Percentiles rank a stretch among this genome's conserved stretches.
Conservation (phyloP, 2,329 filamentous ascomycete genomes). For the Metarhizium rileyi region DNA sequence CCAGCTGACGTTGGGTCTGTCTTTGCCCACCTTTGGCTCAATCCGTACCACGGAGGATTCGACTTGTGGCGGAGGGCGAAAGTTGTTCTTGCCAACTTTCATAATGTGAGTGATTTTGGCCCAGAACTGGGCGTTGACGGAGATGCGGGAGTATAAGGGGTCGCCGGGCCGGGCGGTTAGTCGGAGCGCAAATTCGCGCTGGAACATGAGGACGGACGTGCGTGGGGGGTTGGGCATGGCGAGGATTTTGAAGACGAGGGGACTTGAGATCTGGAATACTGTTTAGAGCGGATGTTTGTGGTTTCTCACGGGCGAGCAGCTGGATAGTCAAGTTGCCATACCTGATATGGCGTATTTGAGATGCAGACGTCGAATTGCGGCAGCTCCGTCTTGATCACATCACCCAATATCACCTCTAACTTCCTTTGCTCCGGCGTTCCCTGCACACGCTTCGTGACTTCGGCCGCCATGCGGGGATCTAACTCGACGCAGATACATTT, state of each 20-base stretch:
- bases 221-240: constrained; percentile 72
- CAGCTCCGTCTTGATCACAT: constrained; percentile 75
- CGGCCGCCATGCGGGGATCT: constrained; percentile 92
- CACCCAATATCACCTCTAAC: constrained; percentile 79
- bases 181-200: constrained; percentile 87
- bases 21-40: constrained; percentile 69
- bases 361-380: constrained; percentile 76
- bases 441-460: constrained; percentile 88
- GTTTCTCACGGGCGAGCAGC: background rate
- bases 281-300: background rate
- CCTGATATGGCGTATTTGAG: constrained; percentile 55
- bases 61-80: constrained; percentile 87
- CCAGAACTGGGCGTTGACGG: constrained; percentile 88
- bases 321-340: constrained; percentile 16
- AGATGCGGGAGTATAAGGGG: constrained; percentile 80
- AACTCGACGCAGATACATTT: constrained; percentile 78
- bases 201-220: constrained; percentile 87
- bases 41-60: constrained; percentile 86
- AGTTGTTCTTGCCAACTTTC: constrained; percentile 95
- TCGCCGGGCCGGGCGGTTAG: constrained; percentile 83
- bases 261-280: constrained; percentile 63
- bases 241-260: constrained; percentile 83
- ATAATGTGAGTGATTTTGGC: constrained; percentile 60
- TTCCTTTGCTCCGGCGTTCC: constrained; percentile 76
- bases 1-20: constrained; percentile 77